Evolutionary conservation across 805 yeast genomes (phyloP).

Genomic region (Wickerhamomyces silvicola): DNA sequence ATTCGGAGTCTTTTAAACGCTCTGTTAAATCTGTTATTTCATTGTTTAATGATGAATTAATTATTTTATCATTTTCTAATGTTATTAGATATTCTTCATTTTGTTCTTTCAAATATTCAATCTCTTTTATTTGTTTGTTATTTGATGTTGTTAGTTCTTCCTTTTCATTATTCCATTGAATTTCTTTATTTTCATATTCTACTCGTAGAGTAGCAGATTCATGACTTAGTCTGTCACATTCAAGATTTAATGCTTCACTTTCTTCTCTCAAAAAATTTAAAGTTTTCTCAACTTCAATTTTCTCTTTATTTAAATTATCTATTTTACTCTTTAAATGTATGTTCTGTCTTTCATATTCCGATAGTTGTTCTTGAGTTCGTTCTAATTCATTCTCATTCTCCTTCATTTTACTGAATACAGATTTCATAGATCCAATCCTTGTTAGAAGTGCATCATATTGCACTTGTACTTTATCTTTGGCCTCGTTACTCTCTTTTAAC

Average conservation of each 20-base stretch:
- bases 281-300: constrained; percentile 26
- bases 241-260: constrained; percentile 40
- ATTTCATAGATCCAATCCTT: constrained; percentile 66
- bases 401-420: constrained; percentile 67
- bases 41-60: constrained; percentile 28
- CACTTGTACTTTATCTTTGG: constrained; percentile 50
- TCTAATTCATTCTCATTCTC: constrained; percentile 60
- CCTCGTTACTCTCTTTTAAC: constrained; percentile 34
- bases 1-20: constrained; percentile 6
- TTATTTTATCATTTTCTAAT: constrained; percentile 29
- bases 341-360: constrained; percentile 39
- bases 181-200: constrained; percentile 18
- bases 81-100: constrained; percentile 33
- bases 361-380: constrained; percentile 42
- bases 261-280: constrained; percentile 34
- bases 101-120: constrained; percentile 30
- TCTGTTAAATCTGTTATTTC: constrained; percentile 31
- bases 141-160: constrained; percentile 6
- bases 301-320: constrained; percentile 27
- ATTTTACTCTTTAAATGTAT: constrained; percentile 27
- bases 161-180: constrained; percentile 10
- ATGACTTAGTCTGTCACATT: constrained; percentile 44
- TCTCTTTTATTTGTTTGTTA: constrained; percentile 31
- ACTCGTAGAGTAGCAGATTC: constrained; percentile 33
- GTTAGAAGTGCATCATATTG: constrained; percentile 58